A percentile compares a stretch with the other conserved stretches of the same genome.
phyloP scores from a whole-genome alignment of 176 grass and related monocot species.

The Eremochloa ophiuroides region DNA sequence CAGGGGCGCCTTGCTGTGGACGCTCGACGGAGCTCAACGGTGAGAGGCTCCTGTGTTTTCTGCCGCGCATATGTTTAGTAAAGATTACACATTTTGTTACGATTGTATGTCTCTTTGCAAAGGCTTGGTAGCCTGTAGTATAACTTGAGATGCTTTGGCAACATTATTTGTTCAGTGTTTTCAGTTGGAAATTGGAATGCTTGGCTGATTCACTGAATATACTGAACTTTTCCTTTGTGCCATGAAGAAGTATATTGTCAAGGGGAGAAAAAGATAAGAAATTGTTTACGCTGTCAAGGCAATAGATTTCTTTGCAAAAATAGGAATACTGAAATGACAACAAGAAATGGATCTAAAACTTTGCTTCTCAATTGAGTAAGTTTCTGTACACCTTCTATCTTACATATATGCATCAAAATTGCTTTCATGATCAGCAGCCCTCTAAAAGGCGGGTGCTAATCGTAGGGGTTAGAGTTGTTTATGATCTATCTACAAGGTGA shows the following conservation, averaged over 20 bases:
- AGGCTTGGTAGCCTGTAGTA: neutral
- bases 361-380: neutral
- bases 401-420: neutral
- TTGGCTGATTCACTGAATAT: neutral
- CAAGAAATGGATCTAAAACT: neutral
- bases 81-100: neutral
- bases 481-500: neutral
- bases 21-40: neutral
- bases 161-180: too few species aligned
- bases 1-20: neutral
- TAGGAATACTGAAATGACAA: neutral
- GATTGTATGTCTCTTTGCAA: neutral
- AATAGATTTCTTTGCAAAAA: neutral
- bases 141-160: neutral
- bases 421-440: conserved; percentile 11
- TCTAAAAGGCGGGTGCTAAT: conserved; percentile 36
- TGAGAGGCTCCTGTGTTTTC: neutral
- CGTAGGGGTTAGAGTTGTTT: neutral
- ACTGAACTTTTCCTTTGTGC: neutral
- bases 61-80: neutral
- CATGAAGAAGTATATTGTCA: neutral
- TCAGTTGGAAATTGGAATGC: neutral
- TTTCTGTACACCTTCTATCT: neutral
- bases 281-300: neutral
- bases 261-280: neutral